phyloP scores from a whole-genome alignment of 2,329 filamentous ascomycete species.

The Arthroderma sp. region DNA sequence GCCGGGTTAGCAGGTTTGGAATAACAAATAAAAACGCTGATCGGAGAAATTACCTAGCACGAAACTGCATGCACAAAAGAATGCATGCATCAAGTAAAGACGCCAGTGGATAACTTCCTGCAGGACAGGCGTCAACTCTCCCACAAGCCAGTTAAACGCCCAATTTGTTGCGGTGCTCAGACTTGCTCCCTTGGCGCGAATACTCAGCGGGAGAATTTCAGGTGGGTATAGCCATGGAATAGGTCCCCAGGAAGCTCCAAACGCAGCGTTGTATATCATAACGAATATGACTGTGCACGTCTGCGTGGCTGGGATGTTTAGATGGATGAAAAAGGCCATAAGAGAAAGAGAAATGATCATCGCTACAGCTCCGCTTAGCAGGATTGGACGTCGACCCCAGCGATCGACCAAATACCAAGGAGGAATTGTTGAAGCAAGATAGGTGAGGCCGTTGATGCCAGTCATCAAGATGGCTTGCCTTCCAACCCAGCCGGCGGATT shows the following conservation, averaged over 20 bases:
- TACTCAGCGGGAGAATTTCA: constrained; percentile 94
- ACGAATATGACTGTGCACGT: constrained; percentile 84
- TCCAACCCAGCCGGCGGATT: constrained; percentile 89
- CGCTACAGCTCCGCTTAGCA: constrained; percentile 75
- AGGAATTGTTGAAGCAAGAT: constrained; percentile 80
- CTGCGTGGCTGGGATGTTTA: constrained; percentile 65
- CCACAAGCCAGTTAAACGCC: constrained; percentile 97
- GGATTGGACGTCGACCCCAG: constrained; percentile 77
- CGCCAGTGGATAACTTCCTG: constrained; percentile 90
- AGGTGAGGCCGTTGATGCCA: constrained; percentile 85
- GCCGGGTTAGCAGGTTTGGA: not conserved
- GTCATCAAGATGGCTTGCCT: constrained; percentile 92
- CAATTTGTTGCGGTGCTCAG: constrained; percentile 93
- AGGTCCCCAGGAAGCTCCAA: constrained; percentile 94
- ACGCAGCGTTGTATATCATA: constrained; percentile 96
- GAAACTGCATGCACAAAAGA: constrained; percentile 92
- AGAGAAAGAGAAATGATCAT: constrained; percentile 80
- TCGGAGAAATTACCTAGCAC: constrained; percentile 63
- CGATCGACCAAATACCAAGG: constrained; percentile 95
- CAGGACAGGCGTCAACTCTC: constrained; percentile 83
- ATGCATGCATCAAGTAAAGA: constrained; percentile 86
- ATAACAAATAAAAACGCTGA: not conserved
- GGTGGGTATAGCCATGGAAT: constrained; percentile 97
- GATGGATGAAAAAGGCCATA: constrained; percentile 91
- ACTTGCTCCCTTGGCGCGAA: constrained; percentile 92